Conservation (phyloP, 768 basidiomycete genomes). For the Xerocomellus chrysenteron region DNA sequence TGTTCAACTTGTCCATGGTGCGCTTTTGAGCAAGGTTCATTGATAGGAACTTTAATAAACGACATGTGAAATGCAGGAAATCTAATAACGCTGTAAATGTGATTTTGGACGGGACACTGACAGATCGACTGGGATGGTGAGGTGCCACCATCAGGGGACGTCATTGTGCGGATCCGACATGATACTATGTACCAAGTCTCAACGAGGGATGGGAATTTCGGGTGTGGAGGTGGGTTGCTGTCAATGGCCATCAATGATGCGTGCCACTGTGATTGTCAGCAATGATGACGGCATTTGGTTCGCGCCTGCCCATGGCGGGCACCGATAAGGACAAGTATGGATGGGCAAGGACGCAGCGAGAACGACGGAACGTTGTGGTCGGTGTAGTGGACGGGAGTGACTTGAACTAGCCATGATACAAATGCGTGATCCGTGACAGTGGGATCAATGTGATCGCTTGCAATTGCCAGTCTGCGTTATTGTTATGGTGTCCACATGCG, state of each 20-base stretch:
- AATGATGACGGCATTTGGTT: constrained; percentile 3
- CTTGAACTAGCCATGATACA: no score
- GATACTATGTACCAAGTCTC: background rate
- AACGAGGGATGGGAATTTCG: constrained; percentile 5
- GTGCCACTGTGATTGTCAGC: no score
- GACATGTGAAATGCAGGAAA: constrained; percentile 1
- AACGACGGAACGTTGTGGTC: background rate
- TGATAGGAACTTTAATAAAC: background rate
- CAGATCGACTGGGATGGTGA: background rate
- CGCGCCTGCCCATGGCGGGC: background rate
- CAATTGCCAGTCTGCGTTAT: background rate
- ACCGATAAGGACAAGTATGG: background rate
- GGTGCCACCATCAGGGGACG: background rate
- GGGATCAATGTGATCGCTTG: background rate
- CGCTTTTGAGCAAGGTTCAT: background rate
- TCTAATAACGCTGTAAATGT: background rate
- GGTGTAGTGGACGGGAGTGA: background rate
- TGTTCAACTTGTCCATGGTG: background rate
- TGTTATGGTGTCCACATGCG: background rate
- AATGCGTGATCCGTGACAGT: no score
- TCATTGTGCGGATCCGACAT: background rate
- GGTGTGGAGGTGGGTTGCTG: constrained; percentile 4
- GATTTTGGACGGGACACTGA: background rate
- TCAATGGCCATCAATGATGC: background rate
- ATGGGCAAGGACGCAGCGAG: background rate